These are phyloP conservation scores for Cytospora schulzeri DNA, from an alignment of 2,329 filamentous ascomycete genomes.

Conservation along the genomic window DNA sequence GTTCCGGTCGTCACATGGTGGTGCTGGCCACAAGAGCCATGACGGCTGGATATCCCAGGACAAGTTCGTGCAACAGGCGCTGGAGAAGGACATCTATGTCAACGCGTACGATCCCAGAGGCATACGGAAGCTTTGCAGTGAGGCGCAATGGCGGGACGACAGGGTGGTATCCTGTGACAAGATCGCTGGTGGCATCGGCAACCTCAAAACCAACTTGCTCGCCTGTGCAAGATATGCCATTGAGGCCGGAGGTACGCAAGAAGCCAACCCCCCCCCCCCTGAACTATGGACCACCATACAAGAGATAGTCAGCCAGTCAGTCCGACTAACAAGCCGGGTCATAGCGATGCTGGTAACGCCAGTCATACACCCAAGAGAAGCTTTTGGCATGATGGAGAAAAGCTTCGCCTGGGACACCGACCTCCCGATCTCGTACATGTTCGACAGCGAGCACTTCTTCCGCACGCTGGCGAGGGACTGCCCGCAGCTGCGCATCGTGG, in stretches of 20 bases:
- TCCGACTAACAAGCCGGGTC: background rate
- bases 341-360: constrained; percentile 22
- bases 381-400: constrained; percentile 21
- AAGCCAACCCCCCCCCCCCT: fast-evolving
- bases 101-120: constrained; percentile 14
- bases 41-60: constrained; percentile 13
- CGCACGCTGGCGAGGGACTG: constrained; percentile 22
- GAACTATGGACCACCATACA: too few species aligned
- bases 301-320: too few species aligned
- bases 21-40: background rate
- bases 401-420: constrained; percentile 25
- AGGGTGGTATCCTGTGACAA: constrained; percentile 20
- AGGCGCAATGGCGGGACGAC: constrained; percentile 24
- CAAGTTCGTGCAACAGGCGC: constrained; percentile 17
- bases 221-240: constrained; percentile 22
- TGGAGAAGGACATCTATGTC: constrained; percentile 23
- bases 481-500: constrained; percentile 24
- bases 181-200: constrained; percentile 26
- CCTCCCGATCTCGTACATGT: constrained; percentile 22
- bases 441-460: constrained; percentile 26
- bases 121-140: constrained; percentile 20
- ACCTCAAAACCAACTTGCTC: constrained; percentile 25
- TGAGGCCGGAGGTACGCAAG: constrained; percentile 22
- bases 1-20: background rate
- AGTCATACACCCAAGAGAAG: constrained; percentile 15